Evolutionary conservation across 352 stramenopile genomes (phyloP), one percentile per base, ranked within the genome.

Genomic region (Pythium myriotylum): DNA sequence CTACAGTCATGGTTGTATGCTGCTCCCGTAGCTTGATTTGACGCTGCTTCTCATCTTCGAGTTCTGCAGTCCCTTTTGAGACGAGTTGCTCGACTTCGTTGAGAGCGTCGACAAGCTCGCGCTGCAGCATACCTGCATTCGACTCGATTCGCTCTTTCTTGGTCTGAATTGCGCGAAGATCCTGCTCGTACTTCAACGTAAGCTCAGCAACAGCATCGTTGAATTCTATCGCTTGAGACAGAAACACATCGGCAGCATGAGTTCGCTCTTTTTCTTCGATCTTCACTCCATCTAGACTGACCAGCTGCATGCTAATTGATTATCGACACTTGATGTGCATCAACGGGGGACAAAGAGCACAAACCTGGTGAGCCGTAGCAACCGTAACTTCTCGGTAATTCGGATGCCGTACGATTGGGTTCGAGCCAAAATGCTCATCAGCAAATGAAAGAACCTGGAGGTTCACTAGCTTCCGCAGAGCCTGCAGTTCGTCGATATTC

Each of bases 381-480:
- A 96, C 59, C 4, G 80, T 74, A 26, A 87, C 79, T 8, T 69
- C 67, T 9, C 86, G 81, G 67, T 97, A 97, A 24, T 91, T 83
- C 19, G 75, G 76, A 22, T 86, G 76, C 14, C 39, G 46, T 3
- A 82, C 68, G 20, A 96, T 76, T 40, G 87, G 87, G 50, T 92
- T 96, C 1, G 72, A 74, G 2, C 90, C 90, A 62, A 95, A 97
- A 54, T 96, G 84, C 8, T 84, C 77, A 55, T 96, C 88, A n/a
- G 70, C 12, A 23, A 97, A 84, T 3, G 73, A 70, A 39, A 96
- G 59, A 0, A 70, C 59, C 17, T 73, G 73, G 20, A 97, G 71
- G 22, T 65, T 67, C 3, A 91, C 65, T 12, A 96, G 63, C 35
- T 72, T 75, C 0, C 72, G 70, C 39, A 96, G 68, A 4, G 83